These are phyloP conservation scores for Bryoerythrophyllum caledonicum DNA, from an alignment of 225 moss, liverwort and hornwort genomes.

Conservation along the genomic window DNA sequence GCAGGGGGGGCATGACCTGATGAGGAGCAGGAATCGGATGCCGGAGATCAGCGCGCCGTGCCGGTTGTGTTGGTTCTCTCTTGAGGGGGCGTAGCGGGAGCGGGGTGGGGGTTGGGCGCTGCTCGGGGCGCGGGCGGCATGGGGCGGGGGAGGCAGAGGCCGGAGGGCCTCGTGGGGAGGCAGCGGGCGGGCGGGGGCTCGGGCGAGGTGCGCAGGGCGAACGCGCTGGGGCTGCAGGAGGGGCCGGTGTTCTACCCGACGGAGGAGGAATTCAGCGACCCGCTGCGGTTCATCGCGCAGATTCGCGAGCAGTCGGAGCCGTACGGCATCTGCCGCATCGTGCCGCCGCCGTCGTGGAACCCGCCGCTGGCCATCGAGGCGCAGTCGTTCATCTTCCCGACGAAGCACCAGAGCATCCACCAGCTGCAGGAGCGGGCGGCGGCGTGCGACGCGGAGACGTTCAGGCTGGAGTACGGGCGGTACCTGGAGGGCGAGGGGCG, in stretches of 20 bases:
- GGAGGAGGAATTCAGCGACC: slow-evolving; percentile 88
- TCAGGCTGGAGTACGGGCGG: slow-evolving; percentile 88
- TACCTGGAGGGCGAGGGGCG: slow-evolving; percentile 74
- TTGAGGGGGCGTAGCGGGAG: slow-evolving; percentile 51
- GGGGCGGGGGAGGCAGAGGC: slow-evolving; percentile 92
- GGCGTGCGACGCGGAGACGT: slow-evolving; percentile 92
- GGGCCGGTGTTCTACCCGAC: slow-evolving; percentile 90
- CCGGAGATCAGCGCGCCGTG: slow-evolving; percentile 28
- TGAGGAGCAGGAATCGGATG: slow-evolving; percentile 59
- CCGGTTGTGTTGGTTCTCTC: slow-evolving; percentile 38
- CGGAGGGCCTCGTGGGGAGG: slow-evolving; percentile 70
- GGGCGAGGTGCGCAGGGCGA: slow-evolving; percentile 45
- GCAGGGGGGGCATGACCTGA: slow-evolving; percentile 50
- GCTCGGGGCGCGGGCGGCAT: slow-evolving; percentile 40
- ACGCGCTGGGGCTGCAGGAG: slow-evolving; percentile 77
- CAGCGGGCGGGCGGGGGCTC: slow-evolving; percentile 54
- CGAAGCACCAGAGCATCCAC: slow-evolving; percentile 96
- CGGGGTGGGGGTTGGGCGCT: not conserved
- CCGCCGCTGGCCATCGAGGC: slow-evolving; percentile 93
- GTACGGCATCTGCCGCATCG: slow-evolving; percentile 96
- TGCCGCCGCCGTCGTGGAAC: slow-evolving; percentile 90
- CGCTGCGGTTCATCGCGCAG: slow-evolving; percentile 84
- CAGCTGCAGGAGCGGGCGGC: slow-evolving; percentile 98
- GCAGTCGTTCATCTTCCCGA: slow-evolving; percentile 90
- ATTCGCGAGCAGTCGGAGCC: slow-evolving; percentile 89